Percentiles rank a stretch among this genome's conserved stretches.
Evolutionary conservation across 1,284 basidiomycete species (phyloP).

Genomic region (Cutaneotrichosporon sp.): DNA sequence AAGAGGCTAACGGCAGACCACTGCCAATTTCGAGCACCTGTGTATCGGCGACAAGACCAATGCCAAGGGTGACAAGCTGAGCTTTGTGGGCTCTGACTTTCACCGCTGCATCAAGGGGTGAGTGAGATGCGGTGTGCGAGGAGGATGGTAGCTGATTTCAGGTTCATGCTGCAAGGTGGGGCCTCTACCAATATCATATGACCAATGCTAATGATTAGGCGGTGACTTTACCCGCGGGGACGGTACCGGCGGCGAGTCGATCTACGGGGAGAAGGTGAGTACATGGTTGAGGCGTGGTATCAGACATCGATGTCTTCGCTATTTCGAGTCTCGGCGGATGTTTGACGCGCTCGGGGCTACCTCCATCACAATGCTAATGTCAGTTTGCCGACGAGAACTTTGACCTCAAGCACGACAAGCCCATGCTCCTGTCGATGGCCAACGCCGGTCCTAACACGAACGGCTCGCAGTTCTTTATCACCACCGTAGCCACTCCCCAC

Average conservation of each 20-base stretch:
- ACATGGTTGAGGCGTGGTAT: background rate
- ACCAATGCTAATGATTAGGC: no score
- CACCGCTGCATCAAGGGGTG: conserved; percentile 65
- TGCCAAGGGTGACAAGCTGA: conserved; percentile 48
- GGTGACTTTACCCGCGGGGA: conserved; percentile 56
- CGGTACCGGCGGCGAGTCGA: conserved; percentile 87
- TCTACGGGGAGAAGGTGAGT: conserved; percentile 71
- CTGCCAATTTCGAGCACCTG: conserved; percentile 85
- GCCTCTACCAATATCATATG: no score
- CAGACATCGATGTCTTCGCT: no score
- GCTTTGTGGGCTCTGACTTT: conserved; percentile 59
- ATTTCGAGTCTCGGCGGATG: no score
- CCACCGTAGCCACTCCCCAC: conserved; percentile 50
- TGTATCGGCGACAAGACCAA: conserved; percentile 65
- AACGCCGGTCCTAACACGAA: conserved; percentile 66
- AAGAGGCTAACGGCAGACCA: conserved; percentile 52
- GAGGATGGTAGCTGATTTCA: background rate
- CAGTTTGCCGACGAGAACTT: conserved; percentile 73
- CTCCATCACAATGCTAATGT: background rate
- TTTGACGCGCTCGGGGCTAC: no score
- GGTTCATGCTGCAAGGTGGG: conserved; percentile 79
- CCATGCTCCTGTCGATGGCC: conserved; percentile 87
- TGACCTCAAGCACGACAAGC: conserved; percentile 66
- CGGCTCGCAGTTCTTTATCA: conserved; percentile 57
- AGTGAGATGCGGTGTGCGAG: conserved; percentile 3